Evolutionary conservation across 2,329 filamentous ascomycete species (phyloP), one percentile per base, ranked within the genome.

Genomic region (Colletotrichum filicis): DNA sequence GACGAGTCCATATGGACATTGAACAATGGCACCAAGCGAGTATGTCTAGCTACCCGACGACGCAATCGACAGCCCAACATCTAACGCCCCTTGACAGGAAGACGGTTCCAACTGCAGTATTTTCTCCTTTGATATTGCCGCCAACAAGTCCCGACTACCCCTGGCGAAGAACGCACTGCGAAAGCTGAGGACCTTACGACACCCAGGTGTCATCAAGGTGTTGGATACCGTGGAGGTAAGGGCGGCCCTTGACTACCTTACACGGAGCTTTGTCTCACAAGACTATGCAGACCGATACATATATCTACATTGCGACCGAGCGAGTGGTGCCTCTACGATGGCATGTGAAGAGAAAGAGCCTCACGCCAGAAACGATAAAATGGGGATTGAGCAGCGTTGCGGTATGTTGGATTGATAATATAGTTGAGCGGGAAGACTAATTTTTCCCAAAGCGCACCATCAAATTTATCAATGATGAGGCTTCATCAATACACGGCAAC

Each of bases 1-100:
- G 94, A 97, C 81, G 92, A 97, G 80, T 98, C 96, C 30, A 95
- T 98, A 79, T 99, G 97, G 95, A 94, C 93, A n/a, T 86, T 99
- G 71, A 93, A 97, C 84, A 98, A 98, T 84, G 97, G 95, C 79
- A 98, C 94, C 68, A 97, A 93, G 85, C 92, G 94, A 84, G 95
- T 97, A 88, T 75, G 86, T 80, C 32, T 49, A 56, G 24, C 52
- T 52, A 22, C 28, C 26, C 35, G 12, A 53, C 49, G 55, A 30
- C 60, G 32, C 5, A 19, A 28, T 24, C 6, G 19, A 14, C 61
- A 73, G 9, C 16, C 52, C 55, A 11, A 19, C 5, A 1, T 24
- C 64, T 71, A 59, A 68, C 57, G 46, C 14, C n/a, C 26, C 26
- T 19, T 26, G 62, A 30, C 77, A 98, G 95, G 95, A 98, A 85